Base-by-base conservation (phyloP, 495 filamentous ascomycete species). In the Parmelia sp. region DNA sequence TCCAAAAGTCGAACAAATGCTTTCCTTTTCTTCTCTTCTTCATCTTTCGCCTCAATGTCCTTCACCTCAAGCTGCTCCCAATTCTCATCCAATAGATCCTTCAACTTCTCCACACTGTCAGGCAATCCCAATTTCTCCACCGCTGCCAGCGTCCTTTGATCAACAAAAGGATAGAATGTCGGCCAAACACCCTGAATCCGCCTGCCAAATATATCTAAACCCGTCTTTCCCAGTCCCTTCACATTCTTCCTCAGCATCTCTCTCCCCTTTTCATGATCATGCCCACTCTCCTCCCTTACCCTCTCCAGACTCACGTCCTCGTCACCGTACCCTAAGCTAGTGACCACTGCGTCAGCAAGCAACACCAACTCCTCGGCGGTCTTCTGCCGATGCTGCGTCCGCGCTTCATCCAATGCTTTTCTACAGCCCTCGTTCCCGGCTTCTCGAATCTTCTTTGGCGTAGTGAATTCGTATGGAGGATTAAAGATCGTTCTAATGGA, bases 401-500 rank as follows among this genome's bases (percentile, higher is more conserved):
- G 58, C 17, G 70, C 70, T 25, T 63, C 29, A 29, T 70, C 61
- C 40, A 72, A 27, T 0, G 66, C 69, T 58, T 70, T 37, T 12
- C 60, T 67, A 17, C 61, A 53, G 1, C 56, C 60, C 39, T 74
- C 70, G 10, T 56, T 49, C 1, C 74, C 73, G 2, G 60, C 66
- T 25, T 71, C 61, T 29, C 63, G 44, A 33, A 74, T 68, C 37
- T 65, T 66, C 40, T 70, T 71, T 11, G 73, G 66, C 7, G 67
- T 68, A 19, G 49, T 70, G 57, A 72, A 66, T 36, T 68, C 60
- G 59, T 73, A 71, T 0, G 74, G 74, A n/a, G 65, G 58, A 61
- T 76, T 76, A 61, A 74, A 71, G 36, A 76, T 61, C 7, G 74
- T 76, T 27, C 74, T 63, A 45, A 76, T 76, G 3, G 71, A 69